Evolutionary conservation across 345 rosid genomes (phyloP), one percentile per base, ranked within the genome.

Genomic region (Brassica incana): DNA sequence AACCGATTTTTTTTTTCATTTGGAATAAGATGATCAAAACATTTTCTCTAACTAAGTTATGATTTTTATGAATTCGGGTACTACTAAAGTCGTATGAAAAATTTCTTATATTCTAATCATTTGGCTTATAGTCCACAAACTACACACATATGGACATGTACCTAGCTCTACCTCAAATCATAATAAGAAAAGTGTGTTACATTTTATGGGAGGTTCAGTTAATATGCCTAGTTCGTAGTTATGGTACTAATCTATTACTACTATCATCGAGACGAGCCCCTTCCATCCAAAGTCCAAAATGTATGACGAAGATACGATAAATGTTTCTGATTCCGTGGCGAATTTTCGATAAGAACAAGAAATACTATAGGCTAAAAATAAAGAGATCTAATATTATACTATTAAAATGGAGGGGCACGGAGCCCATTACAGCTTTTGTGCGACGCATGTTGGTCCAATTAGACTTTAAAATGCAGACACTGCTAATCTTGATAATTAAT

Each of bases 391-490:
- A 14, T 14, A 58, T 6, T 66, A 63, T 7, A 9, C 14, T 70
- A 32, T 8, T 72, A 27, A 65, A 59, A 43, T 79, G 23, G 65
- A 67, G 69, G 78, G 67, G 78, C 78, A 79, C 78, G 74, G 75
- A 79, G 74, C 78, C 75, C 73, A 62, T 74, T 38, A 74, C 64
- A 75, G 71, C 54, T 75, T 70, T 80, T 69, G 66, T 80, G 76
- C 62, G 76, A 80, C 62, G 83, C 80, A 80, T 75, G 83, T 80
- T 75, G 72, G 83, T 80, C 83, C 71, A 69, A 40, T 30, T 12
- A 70, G 63, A 74, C 71, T 69, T 63, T 74, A 33, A 45, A 48
- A 62, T 61, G 16, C 29, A 73, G 65, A 79, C 33, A 60, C 8
- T 74, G 62, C 32, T 75, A 80, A 79, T 73, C 63, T 79, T 61